Evolutionary conservation across 108 stramenopile genomes (phyloP), one percentile per base, ranked within the genome.

Genomic region (Discostella pseudostelligera): DNA sequence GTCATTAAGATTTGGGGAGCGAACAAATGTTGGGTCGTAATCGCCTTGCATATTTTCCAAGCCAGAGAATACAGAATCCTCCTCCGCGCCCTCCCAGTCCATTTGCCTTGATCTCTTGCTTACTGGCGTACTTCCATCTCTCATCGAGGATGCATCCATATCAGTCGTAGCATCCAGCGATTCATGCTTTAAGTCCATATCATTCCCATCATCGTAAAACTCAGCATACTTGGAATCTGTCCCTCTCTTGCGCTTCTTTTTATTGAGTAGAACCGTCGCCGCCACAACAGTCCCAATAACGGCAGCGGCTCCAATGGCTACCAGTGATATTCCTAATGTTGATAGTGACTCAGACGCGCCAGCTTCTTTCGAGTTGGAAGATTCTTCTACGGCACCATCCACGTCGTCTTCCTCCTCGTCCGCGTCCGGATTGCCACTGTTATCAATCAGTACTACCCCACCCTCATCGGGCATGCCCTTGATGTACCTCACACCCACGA

Each of bases 401-500:
- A 5, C 32, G 19, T 63, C 45, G 25, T 56, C 55, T 1, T 3
- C 24, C 7, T 20, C 54, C 39, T 17, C 45, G 39, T 19, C 49
- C 26, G 9, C 16, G 1, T 25, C 36, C n/a, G n/a, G n/a, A n/a
- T n/a, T n/a, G 8, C 39, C 51, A 6, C 7, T 29, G 26, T 28
- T 54, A 0, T 37, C 46, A 37, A 24, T 55, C 9, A 49, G 22
- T 3, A 45, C 36, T 13, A 45, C 39, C 3, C 29, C 3, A n/a
- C 66, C 61, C 25, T 68, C 46, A 42, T 76, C 74, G 20, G 67
- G 45, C 6, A 12, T 16, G 13, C 74, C 67, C 1, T 39, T 13
- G 14, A 76, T 50, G 42, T 68, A 76, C 16, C 67, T 50, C 53
- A 76, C 66, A 6, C 47, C 74, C 37, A 12, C 20, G 17, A 76